These are phyloP conservation scores for Spongospora subterranea DNA, from an alignment of 208 protist genomes.

Conservation along the genomic window DNA sequence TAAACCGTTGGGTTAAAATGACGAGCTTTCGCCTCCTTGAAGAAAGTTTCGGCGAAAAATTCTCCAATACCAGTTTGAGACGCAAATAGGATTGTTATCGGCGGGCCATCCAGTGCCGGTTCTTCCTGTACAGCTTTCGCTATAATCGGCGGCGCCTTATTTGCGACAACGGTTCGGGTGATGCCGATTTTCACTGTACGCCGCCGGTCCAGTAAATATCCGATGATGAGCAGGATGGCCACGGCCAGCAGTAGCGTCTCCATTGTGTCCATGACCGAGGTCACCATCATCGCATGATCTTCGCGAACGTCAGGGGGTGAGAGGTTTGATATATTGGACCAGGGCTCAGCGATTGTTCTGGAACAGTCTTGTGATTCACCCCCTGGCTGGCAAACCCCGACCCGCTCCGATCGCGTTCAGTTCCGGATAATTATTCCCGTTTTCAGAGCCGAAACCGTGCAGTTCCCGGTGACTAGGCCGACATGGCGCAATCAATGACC, in stretches of 20 bases:
- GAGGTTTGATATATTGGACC: too few relatives aligned
- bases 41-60: neutral
- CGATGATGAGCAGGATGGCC: slow-evolving; percentile 2
- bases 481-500: too few relatives aligned
- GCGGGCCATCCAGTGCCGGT: neutral
- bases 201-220: neutral
- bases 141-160: neutral
- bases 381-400: too few relatives aligned
- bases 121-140: neutral
- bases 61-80: slow-evolving; percentile 58
- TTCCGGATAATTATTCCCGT: too few relatives aligned
- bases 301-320: too few relatives aligned
- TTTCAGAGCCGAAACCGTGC: too few relatives aligned
- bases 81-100: slow-evolving; percentile 60
- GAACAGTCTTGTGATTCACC: too few relatives aligned
- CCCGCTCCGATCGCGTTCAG: too few relatives aligned
- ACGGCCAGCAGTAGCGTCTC: neutral
- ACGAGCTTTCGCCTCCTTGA: neutral
- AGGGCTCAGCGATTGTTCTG: too few relatives aligned
- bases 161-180: neutral
- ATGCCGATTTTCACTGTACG: neutral
- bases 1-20: neutral
- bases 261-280: slow-evolving; percentile 1
- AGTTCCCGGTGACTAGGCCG: too few relatives aligned
- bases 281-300: too few relatives aligned